A percentile compares a stretch with the other conserved stretches of the same genome.
These are phyloP conservation scores for Priceomyces medius DNA, from an alignment of 805 yeast genomes.

Conservation along the genomic window DNA sequence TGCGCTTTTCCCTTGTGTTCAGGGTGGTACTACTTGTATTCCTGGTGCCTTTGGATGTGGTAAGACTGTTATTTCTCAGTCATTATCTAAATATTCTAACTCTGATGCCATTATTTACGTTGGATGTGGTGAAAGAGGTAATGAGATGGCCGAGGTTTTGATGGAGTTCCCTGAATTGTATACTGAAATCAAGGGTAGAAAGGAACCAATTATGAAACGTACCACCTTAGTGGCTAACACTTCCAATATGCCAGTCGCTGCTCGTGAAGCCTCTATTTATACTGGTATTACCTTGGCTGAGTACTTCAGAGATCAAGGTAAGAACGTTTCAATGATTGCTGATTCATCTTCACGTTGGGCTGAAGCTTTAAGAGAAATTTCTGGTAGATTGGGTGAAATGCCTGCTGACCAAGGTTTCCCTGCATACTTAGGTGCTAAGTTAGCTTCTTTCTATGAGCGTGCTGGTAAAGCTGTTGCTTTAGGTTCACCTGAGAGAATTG, in stretches of 20 bases:
- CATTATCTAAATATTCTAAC: conserved; percentile 94
- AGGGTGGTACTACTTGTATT: conserved; percentile 99
- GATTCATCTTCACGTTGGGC: conserved; percentile 99
- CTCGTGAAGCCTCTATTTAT: conserved; percentile 98
- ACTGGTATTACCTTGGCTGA: conserved; percentile 99
- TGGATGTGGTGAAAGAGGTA: conserved; percentile 96
- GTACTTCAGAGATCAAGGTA: conserved; percentile 99
- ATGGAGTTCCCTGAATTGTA: conserved; percentile 99
- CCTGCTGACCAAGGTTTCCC: conserved; percentile 99
- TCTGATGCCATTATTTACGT: conserved; percentile 95
- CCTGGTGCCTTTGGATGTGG: conserved; percentile 99
- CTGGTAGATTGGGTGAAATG: conserved; percentile 99
- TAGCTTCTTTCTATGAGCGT: conserved; percentile 98
- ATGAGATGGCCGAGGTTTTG: conserved; percentile 98
- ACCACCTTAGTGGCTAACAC: conserved; percentile 98
- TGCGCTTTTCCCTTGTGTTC: conserved; percentile 97
- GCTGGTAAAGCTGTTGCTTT: conserved; percentile 96
- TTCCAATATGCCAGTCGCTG: conserved; percentile 99
- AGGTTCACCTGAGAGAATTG: conserved; percentile 95
- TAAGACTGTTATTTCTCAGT: conserved; percentile 96
- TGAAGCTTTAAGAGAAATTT: conserved; percentile 98
- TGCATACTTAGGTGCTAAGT: conserved; percentile 97
- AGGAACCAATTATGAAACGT: conserved; percentile 99
- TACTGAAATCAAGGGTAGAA: conserved; percentile 87
- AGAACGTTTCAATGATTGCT: conserved; percentile 98